These are phyloP conservation scores for Aspergillus neoniger DNA, from an alignment of 2,329 filamentous ascomycete species.

Conservation along the genomic window DNA sequence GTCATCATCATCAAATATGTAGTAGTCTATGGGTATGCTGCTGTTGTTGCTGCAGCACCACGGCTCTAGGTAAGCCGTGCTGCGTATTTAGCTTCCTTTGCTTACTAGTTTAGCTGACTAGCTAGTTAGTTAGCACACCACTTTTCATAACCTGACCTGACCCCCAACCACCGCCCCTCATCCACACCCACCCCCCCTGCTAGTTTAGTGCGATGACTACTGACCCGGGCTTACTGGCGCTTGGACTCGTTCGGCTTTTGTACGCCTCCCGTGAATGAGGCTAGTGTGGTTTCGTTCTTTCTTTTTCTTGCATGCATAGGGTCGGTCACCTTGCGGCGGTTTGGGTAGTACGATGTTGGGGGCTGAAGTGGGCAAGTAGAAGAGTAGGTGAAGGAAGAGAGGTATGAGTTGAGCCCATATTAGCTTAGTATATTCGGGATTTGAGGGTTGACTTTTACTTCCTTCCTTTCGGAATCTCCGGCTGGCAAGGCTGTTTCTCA, in stretches of 20 bases:
- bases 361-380: background rate
- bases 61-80: background rate
- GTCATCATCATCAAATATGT: conserved; percentile 1
- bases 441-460: background rate
- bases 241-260: background rate
- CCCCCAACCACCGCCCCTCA: background rate
- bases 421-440: background rate
- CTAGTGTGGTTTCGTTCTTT: background rate
- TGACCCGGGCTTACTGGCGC: background rate
- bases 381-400: background rate
- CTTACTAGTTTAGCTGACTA: too few relatives aligned
- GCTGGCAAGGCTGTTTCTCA: background rate
- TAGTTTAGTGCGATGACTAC: background rate
- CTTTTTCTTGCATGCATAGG: background rate
- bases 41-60: background rate
- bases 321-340: background rate
- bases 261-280: background rate
- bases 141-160: background rate
- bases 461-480: background rate
- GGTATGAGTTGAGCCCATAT: background rate
- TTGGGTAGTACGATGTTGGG: background rate
- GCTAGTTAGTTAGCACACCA: too few relatives aligned
- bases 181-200: background rate
- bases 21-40: too few relatives aligned
- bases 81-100: background rate